Percentiles rank a stretch among this genome's conserved stretches.
Conservation (phyloP, 2,329 filamentous ascomycete genomes). For the Mycosphaerella sp. region DNA sequence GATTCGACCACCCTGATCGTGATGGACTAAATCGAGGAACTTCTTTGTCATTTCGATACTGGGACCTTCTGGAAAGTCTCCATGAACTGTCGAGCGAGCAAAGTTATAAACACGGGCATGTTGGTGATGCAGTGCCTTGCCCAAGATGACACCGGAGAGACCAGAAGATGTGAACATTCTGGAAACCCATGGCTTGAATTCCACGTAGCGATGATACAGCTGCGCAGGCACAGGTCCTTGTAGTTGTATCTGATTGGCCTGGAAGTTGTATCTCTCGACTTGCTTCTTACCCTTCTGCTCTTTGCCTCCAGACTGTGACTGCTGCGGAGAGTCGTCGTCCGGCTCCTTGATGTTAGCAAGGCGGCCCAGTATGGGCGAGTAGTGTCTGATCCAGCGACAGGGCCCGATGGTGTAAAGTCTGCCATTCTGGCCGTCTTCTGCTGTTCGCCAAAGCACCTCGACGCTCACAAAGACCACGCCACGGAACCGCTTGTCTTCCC, state of each 20-base stretch:
- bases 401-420: conserved; percentile 75
- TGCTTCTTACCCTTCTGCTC: conserved; percentile 35
- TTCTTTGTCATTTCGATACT: conserved; percentile 65
- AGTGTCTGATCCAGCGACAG: conserved; percentile 71
- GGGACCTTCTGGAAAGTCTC: conserved; percentile 53
- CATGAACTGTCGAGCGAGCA: conserved; percentile 67
- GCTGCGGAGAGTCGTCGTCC: conserved; percentile 35
- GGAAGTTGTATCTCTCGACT: conserved; percentile 67
- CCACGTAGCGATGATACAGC: conserved; percentile 87
- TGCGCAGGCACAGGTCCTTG: conserved; percentile 70
- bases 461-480: conserved; percentile 67
- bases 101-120: conserved; percentile 87
- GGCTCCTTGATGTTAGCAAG: conserved; percentile 60
- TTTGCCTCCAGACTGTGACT: conserved; percentile 1
- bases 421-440: conserved; percentile 53
- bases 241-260: conserved; percentile 86
- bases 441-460: conserved; percentile 68
- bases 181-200: conserved; percentile 84
- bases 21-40: conserved; percentile 81
- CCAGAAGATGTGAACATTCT: conserved; percentile 78
- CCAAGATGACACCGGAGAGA: conserved; percentile 70
- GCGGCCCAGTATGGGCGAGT: conserved; percentile 80
- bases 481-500: conserved; percentile 57
- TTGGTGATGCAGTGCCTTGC: conserved; percentile 83
- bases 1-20: conserved; percentile 74